A percentile compares a stretch with the other conserved stretches of the same genome.
Conservation (phyloP, 78 protist genomes). For the Blattamonas nauphoetae region DNA sequence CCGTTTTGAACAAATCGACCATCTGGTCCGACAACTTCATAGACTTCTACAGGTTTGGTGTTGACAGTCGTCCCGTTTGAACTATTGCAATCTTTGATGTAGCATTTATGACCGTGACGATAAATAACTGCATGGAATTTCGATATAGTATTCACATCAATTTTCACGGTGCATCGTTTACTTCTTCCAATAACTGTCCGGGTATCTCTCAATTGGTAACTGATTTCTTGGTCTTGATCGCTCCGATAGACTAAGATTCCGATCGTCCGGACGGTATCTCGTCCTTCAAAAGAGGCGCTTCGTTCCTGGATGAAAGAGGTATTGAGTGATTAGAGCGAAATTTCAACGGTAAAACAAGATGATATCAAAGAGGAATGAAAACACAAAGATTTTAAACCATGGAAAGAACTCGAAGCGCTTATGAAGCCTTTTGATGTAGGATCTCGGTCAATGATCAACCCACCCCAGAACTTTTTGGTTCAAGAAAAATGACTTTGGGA, state of each 20-base stretch:
- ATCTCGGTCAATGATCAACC: too few species aligned
- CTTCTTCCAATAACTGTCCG: neutral
- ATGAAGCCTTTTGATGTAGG: too few species aligned
- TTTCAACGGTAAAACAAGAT: neutral
- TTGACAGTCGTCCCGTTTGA: neutral
- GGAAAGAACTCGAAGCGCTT: too few species aligned
- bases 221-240: neutral
- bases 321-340: neutral
- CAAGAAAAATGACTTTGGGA: too few species aligned
- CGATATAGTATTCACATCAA: neutral
- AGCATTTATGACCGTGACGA: neutral
- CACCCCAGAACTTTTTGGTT: too few species aligned
- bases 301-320: neutral
- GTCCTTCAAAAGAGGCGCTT: neutral
- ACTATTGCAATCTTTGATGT: neutral
- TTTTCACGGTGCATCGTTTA: neutral
- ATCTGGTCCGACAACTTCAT: neutral
- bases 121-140: neutral
- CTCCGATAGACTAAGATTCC: neutral
- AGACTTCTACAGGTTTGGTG: neutral
- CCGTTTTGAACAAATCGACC: neutral
- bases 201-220: neutral
- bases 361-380: neutral
- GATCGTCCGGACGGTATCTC: neutral
- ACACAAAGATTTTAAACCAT: neutral